Evolutionary conservation across 2,329 filamentous ascomycete species (phyloP), one percentile per base, ranked within the genome.

Genomic region (Boeremia lycopersici): DNA sequence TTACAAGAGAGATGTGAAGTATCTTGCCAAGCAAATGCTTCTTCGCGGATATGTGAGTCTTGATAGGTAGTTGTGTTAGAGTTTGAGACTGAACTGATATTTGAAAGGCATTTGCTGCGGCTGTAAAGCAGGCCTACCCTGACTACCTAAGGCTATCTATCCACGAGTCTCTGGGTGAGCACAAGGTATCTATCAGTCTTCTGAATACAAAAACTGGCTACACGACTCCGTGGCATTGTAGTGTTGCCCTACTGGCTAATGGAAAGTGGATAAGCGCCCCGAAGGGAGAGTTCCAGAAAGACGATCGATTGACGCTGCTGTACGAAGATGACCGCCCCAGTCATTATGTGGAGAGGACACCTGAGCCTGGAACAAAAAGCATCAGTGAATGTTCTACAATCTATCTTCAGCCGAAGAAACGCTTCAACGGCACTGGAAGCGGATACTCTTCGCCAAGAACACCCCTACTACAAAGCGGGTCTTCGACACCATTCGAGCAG

Each of bases 1-100:
- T 2, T 65, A 62, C 49, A 67, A 67, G 44, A 56, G 58, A 33
- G 59, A 61, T 25, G 50, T 61, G 3, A 60, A 65, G 28, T 59
- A 60, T 15, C 53, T 68, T 15, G 61, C 65, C 2, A 67, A 67
- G 43, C 56, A 59, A 19, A 68, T 67, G 65, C 43, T 68, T 29
- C 23, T 60, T 33, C 48, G 63, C 34, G 61, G 65, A 48, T 51
- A 61, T 35, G 57, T 60, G 48, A 52, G 57, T 26, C 10, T 30
- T 19, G 2, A 26, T 15, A 34, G 8, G 3, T 25, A 3, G 33
- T 6, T 34, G n/a, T 15, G 13, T n/a, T 6, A 6, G 3, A 6
- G 2, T 34, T 3, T 8, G 33, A 23, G 19, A 23, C 19, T 34
- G 7, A 34, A n/a, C 33, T 34, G 33, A 34, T 13, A 3, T 15